phyloP scores from a whole-genome alignment of 306 rosid species.

The Cercis canadensis region DNA sequence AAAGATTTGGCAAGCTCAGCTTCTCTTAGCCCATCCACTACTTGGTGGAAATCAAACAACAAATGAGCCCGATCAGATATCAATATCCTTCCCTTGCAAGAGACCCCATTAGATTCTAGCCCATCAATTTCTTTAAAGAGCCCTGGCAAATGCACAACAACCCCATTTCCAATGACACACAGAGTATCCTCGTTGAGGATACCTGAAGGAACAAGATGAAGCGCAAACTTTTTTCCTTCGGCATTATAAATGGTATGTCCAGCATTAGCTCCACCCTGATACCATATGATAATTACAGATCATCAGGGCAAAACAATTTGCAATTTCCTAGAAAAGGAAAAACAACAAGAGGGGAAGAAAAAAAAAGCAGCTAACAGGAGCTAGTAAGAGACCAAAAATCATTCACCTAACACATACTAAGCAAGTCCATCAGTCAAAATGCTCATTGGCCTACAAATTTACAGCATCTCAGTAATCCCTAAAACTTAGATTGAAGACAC shows the following conservation, averaged over 20 bases:
- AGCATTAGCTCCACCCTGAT: constrained; percentile 98
- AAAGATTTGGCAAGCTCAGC: constrained; percentile 89
- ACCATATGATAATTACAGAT: not conserved
- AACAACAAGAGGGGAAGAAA: not conserved
- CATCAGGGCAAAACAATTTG: constrained; percentile 13
- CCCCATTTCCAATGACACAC: constrained; percentile 95
- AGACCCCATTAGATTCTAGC: constrained; percentile 78
- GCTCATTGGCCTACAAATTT: constrained; percentile 5
- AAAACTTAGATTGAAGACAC: not conserved
- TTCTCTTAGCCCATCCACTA: constrained; percentile 90
- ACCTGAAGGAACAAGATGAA: constrained; percentile 96
- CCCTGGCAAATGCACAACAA: constrained; percentile 90
- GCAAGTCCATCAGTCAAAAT: constrained; percentile 17
- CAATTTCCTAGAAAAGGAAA: not conserved
- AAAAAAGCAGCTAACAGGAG: not conserved
- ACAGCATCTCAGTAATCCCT: constrained; percentile 1
- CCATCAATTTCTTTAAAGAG: constrained; percentile 84
- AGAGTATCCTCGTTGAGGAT: constrained; percentile 88
- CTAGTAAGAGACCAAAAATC: not conserved
- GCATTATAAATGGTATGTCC: constrained; percentile 95
- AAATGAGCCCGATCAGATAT: constrained; percentile 93
- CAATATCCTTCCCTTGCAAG: constrained; percentile 90
- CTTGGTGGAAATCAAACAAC: constrained; percentile 92
- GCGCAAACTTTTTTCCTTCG: constrained; percentile 96
- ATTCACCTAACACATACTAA: not conserved